Conservation (phyloP, 1,284 basidiomycete species). For the Trametes pubescens region DNA sequence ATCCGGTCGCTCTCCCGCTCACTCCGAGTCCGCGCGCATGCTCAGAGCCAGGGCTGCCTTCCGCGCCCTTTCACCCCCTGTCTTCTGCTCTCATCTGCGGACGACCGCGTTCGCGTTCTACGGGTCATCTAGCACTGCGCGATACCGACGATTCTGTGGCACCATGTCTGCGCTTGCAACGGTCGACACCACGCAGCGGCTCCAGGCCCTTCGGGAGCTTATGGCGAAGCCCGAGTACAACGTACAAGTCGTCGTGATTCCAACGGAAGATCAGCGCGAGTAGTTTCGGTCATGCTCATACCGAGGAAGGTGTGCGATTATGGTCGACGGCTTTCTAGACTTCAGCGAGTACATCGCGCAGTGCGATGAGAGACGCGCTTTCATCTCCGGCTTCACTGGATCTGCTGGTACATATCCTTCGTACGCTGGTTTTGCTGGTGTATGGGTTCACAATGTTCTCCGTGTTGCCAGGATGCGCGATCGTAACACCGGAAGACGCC, state of each 20-base stretch:
- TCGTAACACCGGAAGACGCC: slow-evolving; percentile 79
- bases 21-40: slow-evolving; percentile 3
- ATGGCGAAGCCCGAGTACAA: slow-evolving; percentile 67
- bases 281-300: slow-evolving; percentile 24
- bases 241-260: slow-evolving; percentile 79
- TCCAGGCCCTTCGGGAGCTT: slow-evolving; percentile 67
- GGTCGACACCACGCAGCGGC: slow-evolving; percentile 68
- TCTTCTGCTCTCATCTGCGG: slow-evolving; percentile 2
- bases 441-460: slow-evolving; percentile 16
- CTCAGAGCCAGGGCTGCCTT: slow-evolving; percentile 6
- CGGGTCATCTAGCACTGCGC: slow-evolving; percentile 2
- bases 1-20: background rate
- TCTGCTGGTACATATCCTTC: slow-evolving; percentile 74
- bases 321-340: slow-evolving; percentile 56
- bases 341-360: slow-evolving; percentile 90
- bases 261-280: slow-evolving; percentile 90
- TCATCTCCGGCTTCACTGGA: slow-evolving; percentile 92
- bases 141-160: slow-evolving; percentile 16
- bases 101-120: background rate
- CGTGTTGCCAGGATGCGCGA: slow-evolving; percentile 68
- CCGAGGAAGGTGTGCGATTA: slow-evolving; percentile 1
- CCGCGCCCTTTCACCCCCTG: slow-evolving; percentile 7
- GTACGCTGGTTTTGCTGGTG: background rate
- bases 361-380: slow-evolving; percentile 86
- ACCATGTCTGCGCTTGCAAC: slow-evolving; percentile 48